Evolutionary conservation across 2,329 filamentous ascomycete species (phyloP).

Genomic region (Alternaria ventricosa): DNA sequence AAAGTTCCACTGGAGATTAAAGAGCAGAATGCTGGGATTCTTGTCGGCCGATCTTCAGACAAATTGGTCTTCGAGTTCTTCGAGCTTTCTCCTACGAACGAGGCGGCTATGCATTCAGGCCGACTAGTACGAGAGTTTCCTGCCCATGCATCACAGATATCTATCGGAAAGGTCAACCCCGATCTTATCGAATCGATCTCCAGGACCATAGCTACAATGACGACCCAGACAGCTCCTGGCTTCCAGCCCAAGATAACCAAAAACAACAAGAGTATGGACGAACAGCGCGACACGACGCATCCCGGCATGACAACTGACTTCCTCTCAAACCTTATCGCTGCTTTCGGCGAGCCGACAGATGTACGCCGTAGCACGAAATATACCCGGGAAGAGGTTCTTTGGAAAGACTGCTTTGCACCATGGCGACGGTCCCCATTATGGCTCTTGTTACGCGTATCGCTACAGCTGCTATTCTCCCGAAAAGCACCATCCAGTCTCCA

Average conservation of each 20-base stretch:
- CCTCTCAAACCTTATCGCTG: slow-evolving; percentile 50
- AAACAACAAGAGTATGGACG: slow-evolving; percentile 42
- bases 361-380: slow-evolving; percentile 55
- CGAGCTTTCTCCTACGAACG: slow-evolving; percentile 54
- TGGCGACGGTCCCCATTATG: slow-evolving; percentile 63
- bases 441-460: slow-evolving; percentile 61
- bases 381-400: slow-evolving; percentile 63
- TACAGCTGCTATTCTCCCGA: slow-evolving; percentile 51
- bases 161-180: slow-evolving; percentile 24
- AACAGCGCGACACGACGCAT: slow-evolving; percentile 58
- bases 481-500: slow-evolving; percentile 11
- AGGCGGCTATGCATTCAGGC: slow-evolving; percentile 48
- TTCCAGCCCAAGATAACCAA: slow-evolving; percentile 51
- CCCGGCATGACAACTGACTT: slow-evolving; percentile 62
- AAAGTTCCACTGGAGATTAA: slow-evolving; percentile 51
- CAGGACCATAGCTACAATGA: slow-evolving; percentile 46
- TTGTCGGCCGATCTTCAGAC: slow-evolving; percentile 43
- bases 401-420: slow-evolving; percentile 44
- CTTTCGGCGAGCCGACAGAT: slow-evolving; percentile 43
- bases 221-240: slow-evolving; percentile 41
- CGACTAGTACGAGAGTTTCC: slow-evolving; percentile 56
- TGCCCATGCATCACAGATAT: slow-evolving; percentile 46
- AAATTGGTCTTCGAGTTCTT: slow-evolving; percentile 53
- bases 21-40: slow-evolving; percentile 56
- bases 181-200: slow-evolving; percentile 35